Conservation (phyloP, 1,284 basidiomycete genomes). For the Phlebopus sp. region DNA sequence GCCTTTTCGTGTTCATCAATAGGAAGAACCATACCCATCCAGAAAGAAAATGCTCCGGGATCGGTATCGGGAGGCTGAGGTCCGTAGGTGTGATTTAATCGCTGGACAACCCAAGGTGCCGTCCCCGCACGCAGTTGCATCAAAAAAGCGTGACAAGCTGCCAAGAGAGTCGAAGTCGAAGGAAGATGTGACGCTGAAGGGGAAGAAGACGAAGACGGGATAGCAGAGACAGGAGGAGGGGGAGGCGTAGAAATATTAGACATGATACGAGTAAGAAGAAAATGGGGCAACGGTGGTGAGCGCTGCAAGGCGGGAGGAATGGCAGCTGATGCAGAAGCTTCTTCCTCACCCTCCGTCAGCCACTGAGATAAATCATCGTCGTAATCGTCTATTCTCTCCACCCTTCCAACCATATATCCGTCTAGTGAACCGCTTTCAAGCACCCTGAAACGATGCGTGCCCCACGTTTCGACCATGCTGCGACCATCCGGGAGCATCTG, state of each 20-base stretch:
- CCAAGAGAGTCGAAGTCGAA: slow-evolving; percentile 73
- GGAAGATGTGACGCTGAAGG: slow-evolving; percentile 25
- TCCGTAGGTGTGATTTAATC: slow-evolving; percentile 76
- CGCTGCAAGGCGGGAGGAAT: slow-evolving; percentile 8
- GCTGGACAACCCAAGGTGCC: slow-evolving; percentile 89
- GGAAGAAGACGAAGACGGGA: slow-evolving; percentile 10
- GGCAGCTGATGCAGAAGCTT: slow-evolving; percentile 13
- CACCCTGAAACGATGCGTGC: slow-evolving; percentile 81
- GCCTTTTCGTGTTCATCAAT: slow-evolving; percentile 95
- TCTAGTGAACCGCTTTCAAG: slow-evolving; percentile 80
- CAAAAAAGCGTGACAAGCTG: slow-evolving; percentile 77
- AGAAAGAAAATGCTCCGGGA: slow-evolving; percentile 76
- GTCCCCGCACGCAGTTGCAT: slow-evolving; percentile 77
- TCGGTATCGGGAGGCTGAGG: slow-evolving; percentile 67
- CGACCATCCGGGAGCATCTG: slow-evolving; percentile 89
- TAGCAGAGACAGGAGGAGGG: slow-evolving; percentile 1
- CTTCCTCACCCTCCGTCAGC: slow-evolving; percentile 16
- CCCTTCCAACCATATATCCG: slow-evolving; percentile 84
- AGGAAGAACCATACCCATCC: slow-evolving; percentile 91
- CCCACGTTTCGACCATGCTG: slow-evolving; percentile 86
- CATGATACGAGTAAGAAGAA: slow-evolving; percentile 14
- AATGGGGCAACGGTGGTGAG: slow-evolving; percentile 11
- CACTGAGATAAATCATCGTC: slow-evolving; percentile 43
- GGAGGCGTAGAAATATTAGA: slow-evolving; percentile 11
- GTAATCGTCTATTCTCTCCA: slow-evolving; percentile 63